Base-by-base conservation (phyloP, 2,329 filamentous ascomycete genomes). In the Botrytis paeoniae region DNA sequence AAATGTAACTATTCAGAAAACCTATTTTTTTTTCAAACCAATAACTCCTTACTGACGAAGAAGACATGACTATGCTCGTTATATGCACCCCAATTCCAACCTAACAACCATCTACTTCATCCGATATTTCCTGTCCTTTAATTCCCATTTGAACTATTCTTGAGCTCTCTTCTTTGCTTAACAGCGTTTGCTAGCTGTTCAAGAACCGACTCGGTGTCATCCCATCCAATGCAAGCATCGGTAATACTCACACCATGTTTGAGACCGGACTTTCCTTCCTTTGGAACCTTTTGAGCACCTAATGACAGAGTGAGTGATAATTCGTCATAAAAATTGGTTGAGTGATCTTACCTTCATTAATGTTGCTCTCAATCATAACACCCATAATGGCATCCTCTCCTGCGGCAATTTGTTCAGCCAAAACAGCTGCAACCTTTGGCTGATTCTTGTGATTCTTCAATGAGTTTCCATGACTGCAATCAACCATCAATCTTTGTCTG, bases 361-460 rank as follows among this genome's bases (percentile, higher is more conserved):
- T 97, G 83, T 98, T 93, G 83, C 93, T 97, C 86, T 99, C 96
- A 80, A 99, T 97, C 96, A 99, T 99, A 74, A 98, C 93, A 79
- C 96, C 96, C 89, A 98, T 95, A 80, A 99, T 96, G 66, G 86
- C 92, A 35, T 78, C 74, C 85, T 98, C 95, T 51, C 96, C 96
- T 73, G 88, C 89, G 71, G 91, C 87, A 74, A 99, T 93, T 84
- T 99, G 96, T 80, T 93, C 90, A 2, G 93, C 94, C 73, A 99
- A 82, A 18, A 86, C 88, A 69, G 89, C 90, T 5, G 94, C 95
- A 32, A 99, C 96, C 87, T 95, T 94, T 77, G 95, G 95, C 85
- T 99, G 96, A 84, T 98, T 99, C 85, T 91, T 94, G 87, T 98
- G 95, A 84, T 98, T 90, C 88, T 99, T 99, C 81, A 92, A 85